Percentiles rank a stretch among this genome's conserved stretches.
phyloP scores from a whole-genome alignment of 169 alveolate genomes.

The Theileria luwenshuni region DNA sequence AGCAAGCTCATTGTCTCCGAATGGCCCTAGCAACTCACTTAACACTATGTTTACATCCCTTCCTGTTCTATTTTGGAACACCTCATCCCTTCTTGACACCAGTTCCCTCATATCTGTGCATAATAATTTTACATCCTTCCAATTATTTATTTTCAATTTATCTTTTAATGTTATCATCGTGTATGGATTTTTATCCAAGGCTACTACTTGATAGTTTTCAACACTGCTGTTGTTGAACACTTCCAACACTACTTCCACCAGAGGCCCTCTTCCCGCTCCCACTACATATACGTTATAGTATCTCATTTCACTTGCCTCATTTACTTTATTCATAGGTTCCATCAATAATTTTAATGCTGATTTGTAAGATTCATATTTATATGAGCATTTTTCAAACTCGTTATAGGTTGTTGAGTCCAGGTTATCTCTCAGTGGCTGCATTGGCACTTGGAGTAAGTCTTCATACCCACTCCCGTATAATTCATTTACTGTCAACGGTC shows the following conservation, averaged over 20 bases:
- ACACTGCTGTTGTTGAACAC: constrained; percentile 48
- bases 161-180: constrained; percentile 68
- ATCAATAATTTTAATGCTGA: constrained; percentile 51
- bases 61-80: not conserved
- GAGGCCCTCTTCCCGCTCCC: constrained; percentile 82
- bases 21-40: constrained; percentile 79
- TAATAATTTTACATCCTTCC: constrained; percentile 73
- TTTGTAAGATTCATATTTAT: constrained; percentile 70
- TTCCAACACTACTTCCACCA: constrained; percentile 66
- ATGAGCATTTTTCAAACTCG: constrained; percentile 69
- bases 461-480: constrained; percentile 42
- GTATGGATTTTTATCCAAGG: constrained; percentile 76
- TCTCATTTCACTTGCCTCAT: not conserved
- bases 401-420: constrained; percentile 72
- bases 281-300: constrained; percentile 60
- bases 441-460: constrained; percentile 73
- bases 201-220: constrained; percentile 54
- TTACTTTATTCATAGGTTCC: too few species aligned
- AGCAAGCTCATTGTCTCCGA: constrained; percentile 79
- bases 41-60: constrained; percentile 66
- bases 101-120: constrained; percentile 74
- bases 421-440: constrained; percentile 79
- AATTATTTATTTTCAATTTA: constrained; percentile 44
- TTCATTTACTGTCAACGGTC: constrained; percentile 52
- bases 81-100: constrained; percentile 13